Evolutionary conservation across 1,284 basidiomycete genomes (phyloP).

Genomic region (Lentinus polychrous): DNA sequence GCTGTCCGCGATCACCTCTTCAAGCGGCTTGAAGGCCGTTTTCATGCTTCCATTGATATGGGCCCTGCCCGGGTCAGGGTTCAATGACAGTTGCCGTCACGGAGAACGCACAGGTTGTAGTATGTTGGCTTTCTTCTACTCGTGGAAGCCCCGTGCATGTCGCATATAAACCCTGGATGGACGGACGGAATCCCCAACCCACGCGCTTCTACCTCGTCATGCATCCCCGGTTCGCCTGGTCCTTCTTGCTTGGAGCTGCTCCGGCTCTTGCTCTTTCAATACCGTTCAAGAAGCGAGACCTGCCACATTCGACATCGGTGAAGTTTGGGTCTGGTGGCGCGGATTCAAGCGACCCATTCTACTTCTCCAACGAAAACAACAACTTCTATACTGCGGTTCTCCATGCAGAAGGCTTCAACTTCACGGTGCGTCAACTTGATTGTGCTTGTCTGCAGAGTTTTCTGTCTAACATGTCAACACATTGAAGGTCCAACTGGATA

Average conservation of each 20-base stretch:
- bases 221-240: neutral
- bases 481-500: slow-evolving; percentile 4
- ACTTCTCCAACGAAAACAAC: neutral
- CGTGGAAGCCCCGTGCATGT: too few relatives aligned
- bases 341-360: neutral
- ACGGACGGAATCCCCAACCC: neutral
- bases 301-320: neutral
- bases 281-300: neutral
- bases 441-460: neutral
- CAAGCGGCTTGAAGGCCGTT: too few relatives aligned
- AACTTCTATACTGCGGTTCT: slow-evolving; percentile 1
- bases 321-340: neutral
- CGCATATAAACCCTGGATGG: too few relatives aligned
- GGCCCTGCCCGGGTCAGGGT: too few relatives aligned
- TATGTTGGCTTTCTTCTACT: too few relatives aligned
- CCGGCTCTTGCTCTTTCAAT: neutral
- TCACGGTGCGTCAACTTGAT: neutral
- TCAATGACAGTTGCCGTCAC: too few relatives aligned
- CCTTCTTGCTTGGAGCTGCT: neutral
- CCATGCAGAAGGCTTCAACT: neutral
- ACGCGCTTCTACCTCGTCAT: neutral
- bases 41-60: too few relatives aligned
- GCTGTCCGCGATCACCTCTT: too few relatives aligned
- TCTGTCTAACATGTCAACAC: neutral
- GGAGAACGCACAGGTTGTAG: too few relatives aligned